These are phyloP conservation scores for Jatropha multifida DNA, from an alignment of 441 rosid genomes.

Conservation along the genomic window DNA sequence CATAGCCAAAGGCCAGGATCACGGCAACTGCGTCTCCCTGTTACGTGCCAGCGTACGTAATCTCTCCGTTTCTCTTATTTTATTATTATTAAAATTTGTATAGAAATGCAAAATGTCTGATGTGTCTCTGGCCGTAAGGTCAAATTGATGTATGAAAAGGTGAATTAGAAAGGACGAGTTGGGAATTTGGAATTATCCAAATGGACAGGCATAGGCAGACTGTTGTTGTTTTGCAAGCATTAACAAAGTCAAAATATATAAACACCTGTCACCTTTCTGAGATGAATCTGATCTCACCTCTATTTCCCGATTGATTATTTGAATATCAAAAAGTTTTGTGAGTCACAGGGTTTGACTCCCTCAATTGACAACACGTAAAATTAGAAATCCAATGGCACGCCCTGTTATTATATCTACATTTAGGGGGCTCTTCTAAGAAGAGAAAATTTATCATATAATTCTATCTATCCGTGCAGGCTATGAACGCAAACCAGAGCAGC, in stretches of 20 bases:
- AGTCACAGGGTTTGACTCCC: slow-evolving; percentile 13
- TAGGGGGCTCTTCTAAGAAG: slow-evolving; percentile 13
- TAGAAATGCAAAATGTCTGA: background rate
- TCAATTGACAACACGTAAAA: background rate
- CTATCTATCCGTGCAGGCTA: slow-evolving; percentile 44
- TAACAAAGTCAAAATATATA: slow-evolving; percentile 64
- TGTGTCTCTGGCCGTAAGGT: slow-evolving; percentile 29
- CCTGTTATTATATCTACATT: slow-evolving; percentile 13
- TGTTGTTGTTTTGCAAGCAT: slow-evolving; percentile 24
- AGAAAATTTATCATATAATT: background rate
- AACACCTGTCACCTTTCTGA: slow-evolving; percentile 50
- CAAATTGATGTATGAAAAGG: slow-evolving; percentile 27
- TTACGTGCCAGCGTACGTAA: slow-evolving; percentile 61
- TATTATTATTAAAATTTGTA: no score
- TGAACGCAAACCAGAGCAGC: slow-evolving; percentile 72
- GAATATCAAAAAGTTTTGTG: background rate
- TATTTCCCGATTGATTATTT: slow-evolving; percentile 18
- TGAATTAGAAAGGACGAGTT: slow-evolving; percentile 34
- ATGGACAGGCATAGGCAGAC: slow-evolving; percentile 30
- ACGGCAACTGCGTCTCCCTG: slow-evolving; percentile 87
- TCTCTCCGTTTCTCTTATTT: background rate
- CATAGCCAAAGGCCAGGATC: slow-evolving; percentile 87
- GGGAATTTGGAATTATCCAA: slow-evolving; percentile 50
- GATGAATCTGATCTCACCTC: background rate
- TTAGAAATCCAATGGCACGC: slow-evolving; percentile 23